Conservation (phyloP, 441 rosid genomes). For the Populus trichocarpa region DNA sequence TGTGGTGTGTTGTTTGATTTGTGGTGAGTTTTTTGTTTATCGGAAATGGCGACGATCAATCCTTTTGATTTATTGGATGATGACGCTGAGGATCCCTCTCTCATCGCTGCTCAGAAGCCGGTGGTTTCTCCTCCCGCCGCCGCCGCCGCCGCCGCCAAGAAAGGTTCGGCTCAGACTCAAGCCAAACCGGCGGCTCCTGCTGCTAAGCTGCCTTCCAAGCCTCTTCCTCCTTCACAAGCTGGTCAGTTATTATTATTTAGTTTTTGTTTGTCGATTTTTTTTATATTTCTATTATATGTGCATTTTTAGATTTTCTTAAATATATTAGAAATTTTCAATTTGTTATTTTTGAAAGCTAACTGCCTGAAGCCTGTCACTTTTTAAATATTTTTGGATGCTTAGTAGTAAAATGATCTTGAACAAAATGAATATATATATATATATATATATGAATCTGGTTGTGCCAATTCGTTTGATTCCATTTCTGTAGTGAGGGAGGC, state of each 20-base stretch:
- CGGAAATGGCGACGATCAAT: slow-evolving; percentile 62
- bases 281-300: background rate
- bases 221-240: slow-evolving; percentile 68
- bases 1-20: background rate
- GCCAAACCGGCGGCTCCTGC: slow-evolving; percentile 36
- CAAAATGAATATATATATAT: background rate
- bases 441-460: background rate
- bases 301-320: background rate
- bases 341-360: background rate
- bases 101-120: slow-evolving; percentile 40
- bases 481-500: slow-evolving; percentile 45
- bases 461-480: background rate
- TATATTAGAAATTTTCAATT: background rate
- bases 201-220: slow-evolving; percentile 62
- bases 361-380: background rate
- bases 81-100: slow-evolving; percentile 60
- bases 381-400: background rate
- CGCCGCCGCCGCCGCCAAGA: slow-evolving; percentile 14
- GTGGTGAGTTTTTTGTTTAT: background rate
- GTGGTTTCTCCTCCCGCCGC: slow-evolving; percentile 6
- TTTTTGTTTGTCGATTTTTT: background rate
- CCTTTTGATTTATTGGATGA: slow-evolving; percentile 72
- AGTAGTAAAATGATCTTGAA: background rate
- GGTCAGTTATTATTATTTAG: slow-evolving; percentile 29
- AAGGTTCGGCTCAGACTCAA: slow-evolving; percentile 28